These are phyloP conservation scores for Lentinus tigrinus DNA, from an alignment of 768 basidiomycete genomes.

Conservation along the genomic window DNA sequence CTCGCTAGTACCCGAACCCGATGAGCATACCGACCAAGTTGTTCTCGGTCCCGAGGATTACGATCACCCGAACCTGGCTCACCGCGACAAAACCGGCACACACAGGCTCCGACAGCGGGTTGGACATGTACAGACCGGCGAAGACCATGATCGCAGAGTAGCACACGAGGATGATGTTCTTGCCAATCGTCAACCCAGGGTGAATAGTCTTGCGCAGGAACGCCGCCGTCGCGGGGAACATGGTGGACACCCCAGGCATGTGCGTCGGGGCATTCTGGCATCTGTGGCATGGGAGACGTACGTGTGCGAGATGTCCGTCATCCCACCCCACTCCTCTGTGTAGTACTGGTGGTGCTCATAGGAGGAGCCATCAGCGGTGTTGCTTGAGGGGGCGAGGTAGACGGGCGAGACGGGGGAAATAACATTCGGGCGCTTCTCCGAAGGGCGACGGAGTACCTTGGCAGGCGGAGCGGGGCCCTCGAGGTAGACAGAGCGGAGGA, in stretches of 20 bases:
- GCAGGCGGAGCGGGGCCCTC: not conserved
- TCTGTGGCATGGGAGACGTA: slow-evolving; percentile 9
- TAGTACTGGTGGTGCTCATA: not conserved
- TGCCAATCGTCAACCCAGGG: slow-evolving; percentile 37
- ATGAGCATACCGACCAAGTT: slow-evolving; percentile 40
- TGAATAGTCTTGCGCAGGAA: slow-evolving; percentile 34
- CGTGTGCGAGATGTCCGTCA: slow-evolving; percentile 14
- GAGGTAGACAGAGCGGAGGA: slow-evolving; percentile 34
- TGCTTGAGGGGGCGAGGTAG: not conserved
- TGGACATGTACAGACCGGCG: slow-evolving; percentile 33
- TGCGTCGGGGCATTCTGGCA: slow-evolving; percentile 11
- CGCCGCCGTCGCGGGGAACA: slow-evolving; percentile 26
- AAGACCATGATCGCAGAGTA: slow-evolving; percentile 39
- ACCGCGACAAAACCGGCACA: slow-evolving; percentile 38
- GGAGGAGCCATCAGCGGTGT: not conserved
- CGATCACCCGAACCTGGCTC: slow-evolving; percentile 46
- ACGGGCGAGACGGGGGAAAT: slow-evolving; percentile 6
- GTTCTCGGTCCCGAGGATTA: slow-evolving; percentile 50
- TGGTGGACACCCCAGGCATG: slow-evolving; percentile 13
- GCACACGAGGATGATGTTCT: slow-evolving; percentile 34
- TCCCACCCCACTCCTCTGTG: slow-evolving; percentile 5
- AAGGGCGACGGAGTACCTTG: not conserved
- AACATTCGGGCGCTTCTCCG: slow-evolving; percentile 3
- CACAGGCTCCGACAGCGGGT: slow-evolving; percentile 33
- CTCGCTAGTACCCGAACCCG: slow-evolving; percentile 49